Conservation (phyloP, 371 early-diverging fungal species). For the Syncephalis plumigaleata region DNA sequence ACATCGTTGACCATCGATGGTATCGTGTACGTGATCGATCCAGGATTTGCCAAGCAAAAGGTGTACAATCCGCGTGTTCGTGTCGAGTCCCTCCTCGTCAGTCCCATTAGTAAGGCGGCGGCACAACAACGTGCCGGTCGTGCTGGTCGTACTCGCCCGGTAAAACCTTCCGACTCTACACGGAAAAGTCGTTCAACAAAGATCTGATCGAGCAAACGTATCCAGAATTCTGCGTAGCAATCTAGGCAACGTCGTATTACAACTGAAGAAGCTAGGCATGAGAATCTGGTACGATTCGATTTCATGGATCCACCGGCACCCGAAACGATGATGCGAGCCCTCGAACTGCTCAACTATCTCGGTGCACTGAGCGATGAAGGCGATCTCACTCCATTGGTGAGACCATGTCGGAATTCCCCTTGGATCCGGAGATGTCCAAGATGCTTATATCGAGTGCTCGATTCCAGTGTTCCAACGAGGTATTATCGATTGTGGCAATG, state of each 20-base stretch:
- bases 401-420: conserved; percentile 82
- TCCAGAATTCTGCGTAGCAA: conserved; percentile 95
- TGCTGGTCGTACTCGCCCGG: conserved; percentile 79
- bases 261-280: conserved; percentile 83
- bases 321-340: conserved; percentile 54
- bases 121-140: conserved; percentile 96
- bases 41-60: conserved; percentile 93
- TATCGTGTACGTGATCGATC: conserved; percentile 95
- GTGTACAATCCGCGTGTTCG: conserved; percentile 89
- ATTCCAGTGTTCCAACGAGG: conserved; percentile 80
- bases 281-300: conserved; percentile 81
- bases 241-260: conserved; percentile 72
- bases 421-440: conserved; percentile 87
- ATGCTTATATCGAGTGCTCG: conserved; percentile 74
- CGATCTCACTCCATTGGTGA: conserved; percentile 68
- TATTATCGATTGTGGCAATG: conserved; percentile 83
- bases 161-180: conserved; percentile 94
- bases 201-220: conserved; percentile 69
- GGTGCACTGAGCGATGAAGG: conserved; percentile 83
- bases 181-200: conserved; percentile 60
- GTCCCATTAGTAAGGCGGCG: conserved; percentile 86
- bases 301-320: conserved; percentile 86
- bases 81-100: conserved; percentile 76
- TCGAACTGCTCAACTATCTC: conserved; percentile 79
- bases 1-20: conserved; percentile 97